Conservation (phyloP, 169 alveolate species). For the Plasmodium sp. region DNA sequence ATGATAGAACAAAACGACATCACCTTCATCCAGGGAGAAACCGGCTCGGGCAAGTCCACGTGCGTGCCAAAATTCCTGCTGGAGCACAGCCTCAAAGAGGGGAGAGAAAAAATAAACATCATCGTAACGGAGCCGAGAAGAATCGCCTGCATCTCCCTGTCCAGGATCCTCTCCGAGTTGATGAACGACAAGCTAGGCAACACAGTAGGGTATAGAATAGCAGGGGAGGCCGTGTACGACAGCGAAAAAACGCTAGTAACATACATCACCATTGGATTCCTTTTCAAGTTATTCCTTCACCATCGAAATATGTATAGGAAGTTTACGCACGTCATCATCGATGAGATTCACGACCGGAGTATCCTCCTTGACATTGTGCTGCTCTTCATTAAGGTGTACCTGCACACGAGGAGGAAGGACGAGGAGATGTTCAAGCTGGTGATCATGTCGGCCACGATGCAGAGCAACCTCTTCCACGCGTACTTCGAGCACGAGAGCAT, state of each 20-base stretch:
- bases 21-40: conserved; percentile 93
- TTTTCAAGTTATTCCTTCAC: conserved; percentile 89
- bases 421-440: conserved; percentile 82
- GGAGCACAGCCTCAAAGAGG: conserved; percentile 21
- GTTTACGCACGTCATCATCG: conserved; percentile 89
- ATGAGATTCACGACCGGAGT: conserved; percentile 94
- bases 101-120: conserved; percentile 70
- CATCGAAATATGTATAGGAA: conserved; percentile 77
- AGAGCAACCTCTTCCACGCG: conserved; percentile 83
- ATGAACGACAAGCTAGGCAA: conserved; percentile 85
- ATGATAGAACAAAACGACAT: conserved; percentile 87
- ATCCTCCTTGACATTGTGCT: conserved; percentile 87
- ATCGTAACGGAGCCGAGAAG: conserved; percentile 90
- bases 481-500: conserved; percentile 78
- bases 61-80: conserved; percentile 73
- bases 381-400: conserved; percentile 27
- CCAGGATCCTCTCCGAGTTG: conserved; percentile 85
- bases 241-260: conserved; percentile 86
- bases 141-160: conserved; percentile 90
- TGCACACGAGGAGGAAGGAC: conserved; percentile 20
- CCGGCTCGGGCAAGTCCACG: conserved; percentile 92
- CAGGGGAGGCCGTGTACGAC: conserved; percentile 78
- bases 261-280: conserved; percentile 92
- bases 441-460: conserved; percentile 93
- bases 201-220: conserved; percentile 90